Base-by-base conservation (phyloP, 2,329 filamentous ascomycete genomes). In the Paecilomyces variotii region DNA sequence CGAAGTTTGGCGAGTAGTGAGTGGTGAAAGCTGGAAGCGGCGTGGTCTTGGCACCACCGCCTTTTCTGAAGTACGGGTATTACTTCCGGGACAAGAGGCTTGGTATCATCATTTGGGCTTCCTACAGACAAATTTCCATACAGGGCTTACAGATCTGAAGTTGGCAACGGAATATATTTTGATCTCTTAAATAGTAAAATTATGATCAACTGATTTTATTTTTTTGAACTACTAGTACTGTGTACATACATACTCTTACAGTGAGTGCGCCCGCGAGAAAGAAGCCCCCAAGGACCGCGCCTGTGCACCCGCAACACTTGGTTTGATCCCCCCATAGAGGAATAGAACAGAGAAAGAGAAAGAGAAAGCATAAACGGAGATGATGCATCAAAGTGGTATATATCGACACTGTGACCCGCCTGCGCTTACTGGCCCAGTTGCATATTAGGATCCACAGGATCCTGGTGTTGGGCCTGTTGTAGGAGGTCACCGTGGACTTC, bases 401-500 rank as follows among this genome's bases (percentile, higher is more conserved):
- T 56, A 26, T 34, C 14, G 52, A 49, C 19, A 11, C 19, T 19
- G 32, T 34, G 32, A 19, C 32, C 55, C 11, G 11, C 30, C 32
- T 27, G 55, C 35, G 45, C 45, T 59, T 64, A 73, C 61, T 72
- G 69, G 28, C 65, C 67, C 56, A 70, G 50, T 56, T 74, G 72
- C 66, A 76, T 71, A 9, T 69, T 70, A 12, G 69, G 70, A 60
- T 74, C 70, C 51, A 75, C 62, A 10, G 70, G 66, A 53, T 71
- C 70, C 27, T 68, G 67, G 34, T 58, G 63, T 7, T 72, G 70
- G 30, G 72, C 67, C 56, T 72, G 64, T 32, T 63, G 63, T n/a
- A 70, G 72, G 12, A 69, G 66, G 24, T 74, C 73, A 10, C 72
- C 70, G 56, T 76, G 74, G 12, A 74, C 72, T 58, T 77, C 75